phyloP scores from a whole-genome alignment of 2,329 filamentous ascomycete genomes.

The Neonectria neomacrospora region DNA sequence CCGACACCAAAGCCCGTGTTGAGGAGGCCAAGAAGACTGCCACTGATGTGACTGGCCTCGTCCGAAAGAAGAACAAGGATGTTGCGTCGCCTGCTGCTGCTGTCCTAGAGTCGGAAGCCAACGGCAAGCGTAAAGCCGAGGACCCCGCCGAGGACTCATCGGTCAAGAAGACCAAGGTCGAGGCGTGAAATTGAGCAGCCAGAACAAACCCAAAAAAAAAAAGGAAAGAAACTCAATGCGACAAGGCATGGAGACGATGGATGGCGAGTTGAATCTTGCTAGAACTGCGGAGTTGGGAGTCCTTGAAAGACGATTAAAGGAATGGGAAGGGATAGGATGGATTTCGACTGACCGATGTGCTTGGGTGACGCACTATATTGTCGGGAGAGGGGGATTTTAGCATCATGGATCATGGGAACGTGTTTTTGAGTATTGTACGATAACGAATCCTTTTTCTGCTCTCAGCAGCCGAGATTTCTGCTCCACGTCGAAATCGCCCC shows the following conservation, averaged over 20 bases:
- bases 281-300: conserved; percentile 23
- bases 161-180: conserved; percentile 52
- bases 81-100: conserved; percentile 26
- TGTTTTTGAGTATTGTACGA: conserved; percentile 20
- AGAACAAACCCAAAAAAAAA: background rate
- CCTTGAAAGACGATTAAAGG: conserved; percentile 10
- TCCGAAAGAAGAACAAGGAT: conserved; percentile 73
- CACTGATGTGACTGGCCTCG: conserved; percentile 78
- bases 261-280: background rate
- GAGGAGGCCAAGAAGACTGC: conserved; percentile 79
- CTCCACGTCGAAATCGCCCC: background rate
- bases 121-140: conserved; percentile 54
- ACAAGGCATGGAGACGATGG: background rate
- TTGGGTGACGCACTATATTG: conserved; percentile 26
- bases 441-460: conserved; percentile 18
- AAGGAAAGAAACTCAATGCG: background rate
- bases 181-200: background rate
- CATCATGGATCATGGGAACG: conserved; percentile 11
- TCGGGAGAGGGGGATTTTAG: conserved; percentile 15
- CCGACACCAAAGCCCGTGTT: conserved; percentile 70
- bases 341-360: conserved; percentile 14
- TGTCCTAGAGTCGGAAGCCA: conserved; percentile 48
- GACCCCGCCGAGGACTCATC: conserved; percentile 44
- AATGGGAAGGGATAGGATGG: conserved; percentile 16
- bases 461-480: background rate